These are phyloP conservation scores for Agaricus subrufescens DNA, from an alignment of 768 basidiomycete genomes.

Conservation along the genomic window DNA sequence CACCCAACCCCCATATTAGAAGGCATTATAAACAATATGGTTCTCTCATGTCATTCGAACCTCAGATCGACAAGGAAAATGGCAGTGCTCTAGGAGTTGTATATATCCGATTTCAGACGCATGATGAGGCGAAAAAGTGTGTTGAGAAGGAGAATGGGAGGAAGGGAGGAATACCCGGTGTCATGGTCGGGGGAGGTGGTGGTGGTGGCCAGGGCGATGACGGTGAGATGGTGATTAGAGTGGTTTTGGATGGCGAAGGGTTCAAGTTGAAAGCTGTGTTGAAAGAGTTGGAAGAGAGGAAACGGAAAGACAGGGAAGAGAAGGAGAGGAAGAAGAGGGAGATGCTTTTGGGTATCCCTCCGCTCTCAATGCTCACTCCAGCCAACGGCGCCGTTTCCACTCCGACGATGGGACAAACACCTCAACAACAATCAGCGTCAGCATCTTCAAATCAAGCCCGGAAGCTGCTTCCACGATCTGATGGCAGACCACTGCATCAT, in stretches of 20 bases:
- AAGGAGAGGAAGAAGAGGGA: slow-evolving; percentile 29
- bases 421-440: slow-evolving; percentile 1
- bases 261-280: slow-evolving; percentile 57
- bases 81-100: slow-evolving; percentile 83
- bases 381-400: not conserved
- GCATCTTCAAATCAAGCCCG: not conserved
- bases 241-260: slow-evolving; percentile 79
- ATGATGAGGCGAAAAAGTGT: slow-evolving; percentile 67
- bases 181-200: slow-evolving; percentile 17
- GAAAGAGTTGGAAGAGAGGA: slow-evolving; percentile 57
- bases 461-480: slow-evolving; percentile 1
- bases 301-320: slow-evolving; percentile 44
- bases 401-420: slow-evolving; percentile 6
- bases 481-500: slow-evolving; percentile 9
- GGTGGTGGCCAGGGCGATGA: slow-evolving; percentile 26
- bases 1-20: slow-evolving; percentile 59
- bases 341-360: not conserved
- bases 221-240: slow-evolving; percentile 51
- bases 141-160: slow-evolving; percentile 65
- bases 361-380: not conserved
- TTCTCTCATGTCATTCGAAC: slow-evolving; percentile 59
- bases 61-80: slow-evolving; percentile 74
- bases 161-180: slow-evolving; percentile 39
- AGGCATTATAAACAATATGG: slow-evolving; percentile 65
- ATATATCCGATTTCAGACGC: slow-evolving; percentile 59